These are phyloP conservation scores for Eucalyptus polyanthemos DNA, from an alignment of 345 rosid genomes.

Conservation along the genomic window DNA sequence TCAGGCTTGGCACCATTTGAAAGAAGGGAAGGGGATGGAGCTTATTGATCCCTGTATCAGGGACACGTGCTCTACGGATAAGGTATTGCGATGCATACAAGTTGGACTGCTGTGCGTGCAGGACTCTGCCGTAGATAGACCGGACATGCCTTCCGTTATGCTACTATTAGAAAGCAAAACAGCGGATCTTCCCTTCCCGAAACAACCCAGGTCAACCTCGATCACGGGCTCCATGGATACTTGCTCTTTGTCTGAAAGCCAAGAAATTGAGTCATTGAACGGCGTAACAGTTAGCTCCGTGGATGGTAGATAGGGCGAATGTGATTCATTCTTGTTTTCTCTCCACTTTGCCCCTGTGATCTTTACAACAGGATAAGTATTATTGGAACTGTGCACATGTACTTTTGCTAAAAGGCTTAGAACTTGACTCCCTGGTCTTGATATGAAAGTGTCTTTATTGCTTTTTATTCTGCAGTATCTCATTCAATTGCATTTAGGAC, in stretches of 20 bases:
- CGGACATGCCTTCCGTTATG: constrained; percentile 58
- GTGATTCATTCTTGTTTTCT: not conserved
- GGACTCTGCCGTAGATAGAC: constrained; percentile 58
- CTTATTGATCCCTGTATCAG: constrained; percentile 43
- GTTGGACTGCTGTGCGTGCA: constrained; percentile 82
- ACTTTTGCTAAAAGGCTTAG: not conserved
- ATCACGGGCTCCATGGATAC: constrained; percentile 28
- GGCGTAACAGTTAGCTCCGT: not conserved
- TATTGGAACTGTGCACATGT: not conserved
- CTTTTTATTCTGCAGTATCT: not conserved
- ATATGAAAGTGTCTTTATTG: not conserved
- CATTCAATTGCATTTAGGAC: not conserved
- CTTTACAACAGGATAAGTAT: not conserved
- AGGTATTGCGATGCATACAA: constrained; percentile 62
- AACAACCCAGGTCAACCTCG: constrained; percentile 46
- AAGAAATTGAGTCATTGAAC: not conserved
- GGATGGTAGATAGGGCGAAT: not conserved
- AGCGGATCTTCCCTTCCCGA: constrained; percentile 35
- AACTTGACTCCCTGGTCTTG: not conserved
- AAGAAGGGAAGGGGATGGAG: constrained; percentile 43
- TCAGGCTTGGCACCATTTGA: constrained; percentile 77
- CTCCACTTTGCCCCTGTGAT: not conserved
- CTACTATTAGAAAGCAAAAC: constrained; percentile 60
- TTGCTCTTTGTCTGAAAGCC: not conserved
- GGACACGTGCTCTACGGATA: constrained; percentile 15